phyloP scores from a whole-genome alignment of 176 grass and related monocot species.

The Carex kokanica region DNA sequence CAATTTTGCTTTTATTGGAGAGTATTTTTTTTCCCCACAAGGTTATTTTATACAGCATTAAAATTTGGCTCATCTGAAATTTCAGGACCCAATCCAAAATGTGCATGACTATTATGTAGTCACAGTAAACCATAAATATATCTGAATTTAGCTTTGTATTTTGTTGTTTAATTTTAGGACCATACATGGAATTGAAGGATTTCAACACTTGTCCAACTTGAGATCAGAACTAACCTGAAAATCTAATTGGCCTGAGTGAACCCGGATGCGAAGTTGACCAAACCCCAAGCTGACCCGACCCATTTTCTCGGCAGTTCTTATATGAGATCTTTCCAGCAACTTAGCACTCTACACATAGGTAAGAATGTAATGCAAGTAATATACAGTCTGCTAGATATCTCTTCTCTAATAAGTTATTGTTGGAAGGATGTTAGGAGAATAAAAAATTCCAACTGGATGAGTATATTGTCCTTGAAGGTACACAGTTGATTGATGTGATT shows the following conservation, averaged over 20 bases:
- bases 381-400: background rate
- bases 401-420: background rate
- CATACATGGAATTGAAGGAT: background rate
- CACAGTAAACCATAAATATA: no score
- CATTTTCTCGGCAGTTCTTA: background rate
- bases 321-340: background rate
- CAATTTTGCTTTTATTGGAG: background rate
- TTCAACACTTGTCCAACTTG: background rate
- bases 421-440: background rate
- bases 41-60: background rate
- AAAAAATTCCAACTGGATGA: slow-evolving; percentile 12
- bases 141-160: no score
- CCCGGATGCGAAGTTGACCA: background rate
- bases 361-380: background rate
- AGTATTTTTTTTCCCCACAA: background rate
- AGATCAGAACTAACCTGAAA: background rate
- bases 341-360: background rate
- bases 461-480: slow-evolving; percentile 31
- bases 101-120: background rate
- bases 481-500: slow-evolving; percentile 16
- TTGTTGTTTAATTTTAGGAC: background rate
- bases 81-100: background rate
- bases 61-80: background rate
- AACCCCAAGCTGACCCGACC: background rate
- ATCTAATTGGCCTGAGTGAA: background rate